Evolutionary conservation across 164 flowering plant species (phyloP).

Genomic region (Aristolochia fimbriata): DNA sequence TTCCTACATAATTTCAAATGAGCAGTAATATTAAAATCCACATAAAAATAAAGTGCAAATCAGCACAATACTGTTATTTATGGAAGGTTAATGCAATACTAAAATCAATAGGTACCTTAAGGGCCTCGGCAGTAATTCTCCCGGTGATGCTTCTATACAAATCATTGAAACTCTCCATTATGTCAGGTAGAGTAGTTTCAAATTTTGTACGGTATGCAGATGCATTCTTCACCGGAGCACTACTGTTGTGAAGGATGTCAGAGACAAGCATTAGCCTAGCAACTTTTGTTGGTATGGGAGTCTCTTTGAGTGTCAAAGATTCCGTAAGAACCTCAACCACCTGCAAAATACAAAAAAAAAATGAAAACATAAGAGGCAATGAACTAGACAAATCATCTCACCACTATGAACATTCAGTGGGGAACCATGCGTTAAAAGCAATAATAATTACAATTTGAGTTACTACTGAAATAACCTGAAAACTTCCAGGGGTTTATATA

Average conservation of each 20-base stretch:
- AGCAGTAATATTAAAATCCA: no score
- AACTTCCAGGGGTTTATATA: no score
- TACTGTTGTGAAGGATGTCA: constrained; percentile 95
- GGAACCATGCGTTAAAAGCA: no score
- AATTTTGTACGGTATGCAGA: constrained; percentile 98
- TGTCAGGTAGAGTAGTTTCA: constrained; percentile 88
- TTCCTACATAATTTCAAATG: constrained; percentile 39
- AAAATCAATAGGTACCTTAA: constrained; percentile 43
- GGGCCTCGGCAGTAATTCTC: constrained; percentile 97
- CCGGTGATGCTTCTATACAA: constrained; percentile 88
- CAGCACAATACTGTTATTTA: no score
- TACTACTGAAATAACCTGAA: no score
- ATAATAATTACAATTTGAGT: no score
- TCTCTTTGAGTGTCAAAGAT: constrained; percentile 95
- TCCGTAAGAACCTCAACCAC: constrained; percentile 95
- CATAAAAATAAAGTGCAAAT: no score
- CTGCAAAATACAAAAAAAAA: constrained; percentile 27
- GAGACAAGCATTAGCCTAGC: constrained; percentile 99
- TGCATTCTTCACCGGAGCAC: constrained; percentile 99
- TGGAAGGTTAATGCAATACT: no score
- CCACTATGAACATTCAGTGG: no score
- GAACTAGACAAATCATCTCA: background rate
- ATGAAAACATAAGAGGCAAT: background rate
- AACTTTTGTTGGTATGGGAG: constrained; percentile 93
- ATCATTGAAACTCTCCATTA: constrained; percentile 98